Evolutionary conservation across 495 filamentous ascomycete genomes (phyloP), one percentile per base, ranked within the genome.

Genomic region (Paragyromitra xinjiangensis): DNA sequence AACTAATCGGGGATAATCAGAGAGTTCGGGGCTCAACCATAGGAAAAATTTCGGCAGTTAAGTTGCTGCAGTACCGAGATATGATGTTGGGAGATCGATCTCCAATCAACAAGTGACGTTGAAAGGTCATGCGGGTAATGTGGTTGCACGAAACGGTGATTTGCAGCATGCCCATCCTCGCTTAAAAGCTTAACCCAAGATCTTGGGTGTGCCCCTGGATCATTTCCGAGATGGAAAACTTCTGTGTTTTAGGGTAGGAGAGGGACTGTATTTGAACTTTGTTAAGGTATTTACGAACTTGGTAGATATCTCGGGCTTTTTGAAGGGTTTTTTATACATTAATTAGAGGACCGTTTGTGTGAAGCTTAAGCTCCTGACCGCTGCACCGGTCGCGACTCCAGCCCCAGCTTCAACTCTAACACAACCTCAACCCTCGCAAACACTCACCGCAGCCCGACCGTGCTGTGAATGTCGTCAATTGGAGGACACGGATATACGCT

Each of bases 181-280:
- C 73, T 63, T 78, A 78, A 78, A 78, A 78, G 76, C 76, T 78
- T 78, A 66, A 69, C 34, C 53, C 42, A 34, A 34, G 24, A 14
- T 55, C 19, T 9, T 16, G 58, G 7, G 14, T 0, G 44, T 45
- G 19, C 44, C 53, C 53, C 53, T 56, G 29, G 14, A 14, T 12
- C 6, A 4, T 19, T 8, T 61, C 56, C 26, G 6, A 7, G 14
- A 59, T 59, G 29, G 6, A 37, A 61, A 5, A 61, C 37, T 39
- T 9, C 6, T 37, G 26, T 26, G 6, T 37, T 16, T 16, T 26
- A 14, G 19, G 50, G 7, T 22, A 7, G 19, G 16, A 19, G 7
- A 22, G 7, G 19, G 7, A 2, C 4, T 53, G 4, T 6, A 53
- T 19, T 19, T 19, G 7, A 9, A 22, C 6, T 22, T 19, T 8